Conservation (phyloP, 1,139 yeast genomes). For the Hanseniaspora gamundiae region DNA sequence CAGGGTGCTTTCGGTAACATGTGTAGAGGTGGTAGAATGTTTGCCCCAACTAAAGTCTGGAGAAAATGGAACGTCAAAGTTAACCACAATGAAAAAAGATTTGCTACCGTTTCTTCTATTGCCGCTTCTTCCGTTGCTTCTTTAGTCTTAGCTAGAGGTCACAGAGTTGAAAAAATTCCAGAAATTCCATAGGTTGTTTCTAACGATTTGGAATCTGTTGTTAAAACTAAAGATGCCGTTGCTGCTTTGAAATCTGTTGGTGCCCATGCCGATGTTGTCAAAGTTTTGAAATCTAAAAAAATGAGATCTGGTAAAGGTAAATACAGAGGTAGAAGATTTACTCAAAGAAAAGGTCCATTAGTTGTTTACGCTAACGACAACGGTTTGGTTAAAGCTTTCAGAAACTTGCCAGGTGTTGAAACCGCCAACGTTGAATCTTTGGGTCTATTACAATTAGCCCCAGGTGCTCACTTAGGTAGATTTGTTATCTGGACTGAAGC, state of each 20-base stretch:
- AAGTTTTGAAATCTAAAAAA: constrained; percentile 97
- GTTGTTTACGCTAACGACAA: constrained; percentile 97
- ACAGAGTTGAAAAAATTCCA: constrained; percentile 96
- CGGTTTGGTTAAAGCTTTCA: constrained; percentile 96
- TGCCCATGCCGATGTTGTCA: constrained; percentile 97
- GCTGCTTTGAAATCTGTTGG: constrained; percentile 97
- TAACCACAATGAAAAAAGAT: constrained; percentile 99
- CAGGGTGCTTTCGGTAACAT: constrained; percentile 99
- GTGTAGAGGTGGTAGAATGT: constrained; percentile 99
- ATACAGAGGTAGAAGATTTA: constrained; percentile 99
- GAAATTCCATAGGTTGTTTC: constrained; percentile 98
- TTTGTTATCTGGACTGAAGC: constrained; percentile 99
- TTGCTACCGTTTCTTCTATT: constrained; percentile 99
- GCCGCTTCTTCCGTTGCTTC: constrained; percentile 99
- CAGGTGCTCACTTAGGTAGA: constrained; percentile 99
- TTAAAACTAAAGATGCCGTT: constrained; percentile 97
- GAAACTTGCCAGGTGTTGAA: constrained; percentile 99
- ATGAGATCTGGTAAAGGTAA: constrained; percentile 99
- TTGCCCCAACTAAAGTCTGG: constrained; percentile 99
- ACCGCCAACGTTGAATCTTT: constrained; percentile 85
- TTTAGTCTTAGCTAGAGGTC: constrained; percentile 98
- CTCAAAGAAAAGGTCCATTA: constrained; percentile 99
- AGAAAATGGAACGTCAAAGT: constrained; percentile 99
- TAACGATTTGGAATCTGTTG: constrained; percentile 81
- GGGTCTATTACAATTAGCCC: constrained; percentile 97